phyloP scores from a whole-genome alignment of 495 filamentous ascomycete genomes.

The Lasiosphaeriaceae sp. region DNA sequence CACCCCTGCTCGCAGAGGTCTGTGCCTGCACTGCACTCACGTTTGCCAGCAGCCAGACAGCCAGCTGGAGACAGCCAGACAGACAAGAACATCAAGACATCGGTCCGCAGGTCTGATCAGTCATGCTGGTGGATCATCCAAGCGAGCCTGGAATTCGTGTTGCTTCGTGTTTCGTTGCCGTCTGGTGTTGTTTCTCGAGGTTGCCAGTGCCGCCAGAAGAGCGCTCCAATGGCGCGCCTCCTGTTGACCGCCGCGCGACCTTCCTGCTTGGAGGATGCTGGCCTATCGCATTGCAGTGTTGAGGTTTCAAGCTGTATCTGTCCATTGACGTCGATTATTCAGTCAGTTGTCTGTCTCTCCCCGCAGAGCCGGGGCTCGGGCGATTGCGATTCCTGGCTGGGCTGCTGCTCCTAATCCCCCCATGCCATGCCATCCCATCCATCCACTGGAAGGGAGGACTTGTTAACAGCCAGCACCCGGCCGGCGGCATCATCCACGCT shows the following conservation, averaged over 20 bases:
- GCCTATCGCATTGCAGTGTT: not conserved
- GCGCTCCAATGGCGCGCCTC: no score
- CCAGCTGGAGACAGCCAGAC: no score
- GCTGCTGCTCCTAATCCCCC: conserved; percentile 8
- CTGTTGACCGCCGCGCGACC: not conserved
- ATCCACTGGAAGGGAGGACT: not conserved
- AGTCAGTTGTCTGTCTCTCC: not conserved
- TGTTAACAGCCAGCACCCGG: not conserved
- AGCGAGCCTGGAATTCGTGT: conserved; percentile 12
- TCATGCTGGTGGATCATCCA: conserved; percentile 14
- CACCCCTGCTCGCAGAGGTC: conserved; percentile 10
- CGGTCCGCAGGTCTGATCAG: not conserved
- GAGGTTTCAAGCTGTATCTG: not conserved
- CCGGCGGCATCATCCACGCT: conserved; percentile 13
- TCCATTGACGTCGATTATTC: not conserved
- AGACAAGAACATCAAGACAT: not conserved
- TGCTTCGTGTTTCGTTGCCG: conserved; percentile 18
- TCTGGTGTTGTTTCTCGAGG: conserved; percentile 10
- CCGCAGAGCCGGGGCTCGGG: not conserved
- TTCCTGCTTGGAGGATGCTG: not conserved
- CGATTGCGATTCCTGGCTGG: conserved; percentile 2
- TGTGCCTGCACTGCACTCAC: conserved; percentile 16
- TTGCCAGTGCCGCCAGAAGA: not conserved
- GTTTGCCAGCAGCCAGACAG: no score
- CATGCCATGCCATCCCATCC: not conserved